These are phyloP conservation scores for Naganishia friedmannii DNA, from an alignment of 768 basidiomycete species.

Conservation along the genomic window DNA sequence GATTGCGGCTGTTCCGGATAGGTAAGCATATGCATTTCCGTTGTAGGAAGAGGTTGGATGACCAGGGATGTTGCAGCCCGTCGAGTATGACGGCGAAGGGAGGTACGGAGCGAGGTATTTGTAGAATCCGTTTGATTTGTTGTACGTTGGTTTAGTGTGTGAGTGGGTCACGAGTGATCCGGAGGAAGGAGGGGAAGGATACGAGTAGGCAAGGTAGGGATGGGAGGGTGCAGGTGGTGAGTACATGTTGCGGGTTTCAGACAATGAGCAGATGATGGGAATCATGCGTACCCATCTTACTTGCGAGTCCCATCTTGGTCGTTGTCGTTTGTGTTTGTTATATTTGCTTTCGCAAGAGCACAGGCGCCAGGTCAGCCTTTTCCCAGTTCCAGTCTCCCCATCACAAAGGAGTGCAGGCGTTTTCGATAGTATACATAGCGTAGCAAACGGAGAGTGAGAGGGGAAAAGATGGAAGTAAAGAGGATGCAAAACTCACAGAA, in stretches of 20 bases:
- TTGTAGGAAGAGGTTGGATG: not conserved
- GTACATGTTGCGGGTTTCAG: not conserved
- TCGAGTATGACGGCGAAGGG: not conserved
- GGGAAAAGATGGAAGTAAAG: not conserved
- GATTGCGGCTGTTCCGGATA: conserved; percentile 4
- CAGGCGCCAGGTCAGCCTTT: conserved; percentile 1
- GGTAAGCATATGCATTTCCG: too few species aligned
- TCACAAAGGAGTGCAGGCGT: too few species aligned
- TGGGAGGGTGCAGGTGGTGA: conserved; percentile 8
- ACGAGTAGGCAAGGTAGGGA: not conserved
- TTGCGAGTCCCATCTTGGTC: conserved; percentile 8
- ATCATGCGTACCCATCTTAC: conserved; percentile 22
- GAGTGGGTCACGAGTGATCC: not conserved
- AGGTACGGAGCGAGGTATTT: not conserved
- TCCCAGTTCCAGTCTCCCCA: not conserved
- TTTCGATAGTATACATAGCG: too few species aligned
- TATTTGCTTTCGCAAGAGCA: not conserved
- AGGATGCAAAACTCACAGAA: not conserved
- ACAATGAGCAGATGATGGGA: not conserved
- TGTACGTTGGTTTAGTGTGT: not conserved
- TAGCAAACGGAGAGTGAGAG: too few species aligned
- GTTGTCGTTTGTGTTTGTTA: too few species aligned
- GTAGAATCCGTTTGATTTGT: conserved; percentile 4
- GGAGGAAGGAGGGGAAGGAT: not conserved
- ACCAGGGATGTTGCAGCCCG: not conserved